Conservation (phyloP, 345 rosid genomes). For the Luvunga scandens region DNA sequence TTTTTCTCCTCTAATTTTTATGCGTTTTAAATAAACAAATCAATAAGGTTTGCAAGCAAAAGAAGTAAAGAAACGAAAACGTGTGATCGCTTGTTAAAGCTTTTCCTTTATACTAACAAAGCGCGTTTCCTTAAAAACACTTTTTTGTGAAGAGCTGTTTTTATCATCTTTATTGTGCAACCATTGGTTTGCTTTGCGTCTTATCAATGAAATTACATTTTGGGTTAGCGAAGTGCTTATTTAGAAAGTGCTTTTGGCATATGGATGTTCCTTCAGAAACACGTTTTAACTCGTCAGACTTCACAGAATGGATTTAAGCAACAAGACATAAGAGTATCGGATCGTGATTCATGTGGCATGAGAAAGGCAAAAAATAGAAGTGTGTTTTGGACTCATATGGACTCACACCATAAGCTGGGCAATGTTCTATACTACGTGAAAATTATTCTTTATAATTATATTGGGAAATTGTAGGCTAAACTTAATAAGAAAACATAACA, state of each 20-base stretch:
- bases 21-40: background rate
- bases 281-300: conserved; percentile 1
- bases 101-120: background rate
- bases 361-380: background rate
- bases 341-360: background rate
- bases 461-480: background rate
- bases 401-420: conserved; percentile 9
- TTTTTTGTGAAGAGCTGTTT: conserved; percentile 10
- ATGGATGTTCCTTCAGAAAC: background rate
- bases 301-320: background rate
- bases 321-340: background rate
- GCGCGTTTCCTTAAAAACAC: conserved; percentile 1
- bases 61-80: background rate
- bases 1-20: background rate
- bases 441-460: background rate
- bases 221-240: background rate
- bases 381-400: conserved; percentile 12
- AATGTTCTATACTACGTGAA: conserved; percentile 18
- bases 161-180: background rate
- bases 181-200: background rate
- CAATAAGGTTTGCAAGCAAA: background rate
- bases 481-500: background rate
- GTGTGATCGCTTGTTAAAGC: background rate
- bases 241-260: background rate
- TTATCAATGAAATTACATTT: background rate